These are phyloP conservation scores for Skeletonema tropicum DNA, from an alignment of 108 stramenopile genomes.

Conservation along the genomic window DNA sequence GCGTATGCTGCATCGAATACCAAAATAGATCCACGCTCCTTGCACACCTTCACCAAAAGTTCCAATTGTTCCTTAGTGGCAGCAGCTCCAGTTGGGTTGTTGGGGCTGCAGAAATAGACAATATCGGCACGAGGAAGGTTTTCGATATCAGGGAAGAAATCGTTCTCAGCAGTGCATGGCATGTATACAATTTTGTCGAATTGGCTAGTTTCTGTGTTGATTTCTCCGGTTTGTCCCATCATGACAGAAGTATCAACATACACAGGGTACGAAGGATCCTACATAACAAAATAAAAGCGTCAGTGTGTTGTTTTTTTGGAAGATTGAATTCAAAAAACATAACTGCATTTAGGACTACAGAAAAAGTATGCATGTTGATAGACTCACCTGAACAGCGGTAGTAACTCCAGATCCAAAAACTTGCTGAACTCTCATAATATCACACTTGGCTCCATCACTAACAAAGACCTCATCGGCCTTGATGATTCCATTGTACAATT, in stretches of 20 bases:
- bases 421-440: slow-evolving; percentile 95
- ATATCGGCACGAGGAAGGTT: slow-evolving; percentile 90
- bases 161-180: slow-evolving; percentile 92
- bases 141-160: slow-evolving; percentile 95
- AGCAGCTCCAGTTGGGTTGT: slow-evolving; percentile 98
- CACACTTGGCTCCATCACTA: slow-evolving; percentile 97
- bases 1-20: slow-evolving; percentile 99
- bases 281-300: not conserved
- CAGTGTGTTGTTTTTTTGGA: not conserved
- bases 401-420: slow-evolving; percentile 94
- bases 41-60: slow-evolving; percentile 86
- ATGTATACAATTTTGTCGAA: slow-evolving; percentile 98
- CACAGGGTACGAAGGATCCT: slow-evolving; percentile 96
- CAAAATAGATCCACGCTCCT: slow-evolving; percentile 89
- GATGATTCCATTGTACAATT: slow-evolving; percentile 90
- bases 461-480: slow-evolving; percentile 95
- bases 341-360: not conserved
- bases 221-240: slow-evolving; percentile 94
- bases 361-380: not conserved
- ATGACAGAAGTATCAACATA: slow-evolving; percentile 95
- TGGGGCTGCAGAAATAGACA: slow-evolving; percentile 96
- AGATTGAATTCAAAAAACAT: not conserved
- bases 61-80: slow-evolving; percentile 92
- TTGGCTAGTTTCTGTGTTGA: slow-evolving; percentile 85
- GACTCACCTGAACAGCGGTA: slow-evolving; percentile 86